phyloP scores from a whole-genome alignment of 192 early-diverging fungal species.

The Coemansia sp. region DNA sequence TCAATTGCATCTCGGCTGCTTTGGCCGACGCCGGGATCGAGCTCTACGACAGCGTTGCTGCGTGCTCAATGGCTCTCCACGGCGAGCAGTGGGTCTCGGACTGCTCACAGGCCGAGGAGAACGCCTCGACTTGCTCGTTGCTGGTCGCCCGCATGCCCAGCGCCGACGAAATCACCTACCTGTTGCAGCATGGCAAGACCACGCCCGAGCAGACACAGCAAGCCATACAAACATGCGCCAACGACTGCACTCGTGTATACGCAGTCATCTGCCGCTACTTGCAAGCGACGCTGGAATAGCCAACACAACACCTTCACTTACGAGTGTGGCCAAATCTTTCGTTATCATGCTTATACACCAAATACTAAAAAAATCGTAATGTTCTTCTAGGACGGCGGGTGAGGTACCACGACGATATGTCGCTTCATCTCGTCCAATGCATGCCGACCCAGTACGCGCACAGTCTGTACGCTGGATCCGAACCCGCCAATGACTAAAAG shows the following conservation, averaged over 20 bases:
- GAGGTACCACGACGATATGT: conserved; percentile 14
- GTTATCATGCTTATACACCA: background rate
- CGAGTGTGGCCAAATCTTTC: background rate
- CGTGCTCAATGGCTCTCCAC: conserved; percentile 44
- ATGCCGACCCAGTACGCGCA: conserved; percentile 22
- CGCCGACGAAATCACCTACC: conserved; percentile 47
- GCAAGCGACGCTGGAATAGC: conserved; percentile 27
- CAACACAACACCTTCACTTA: background rate
- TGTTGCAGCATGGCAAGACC: conserved; percentile 52
- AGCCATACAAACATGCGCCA: conserved; percentile 37
- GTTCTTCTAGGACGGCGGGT: conserved; percentile 19
- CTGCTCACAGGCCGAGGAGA: conserved; percentile 46
- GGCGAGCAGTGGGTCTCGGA: conserved; percentile 38
- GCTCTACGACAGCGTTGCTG: conserved; percentile 52
- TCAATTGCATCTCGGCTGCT: conserved; percentile 56
- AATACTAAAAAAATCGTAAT: background rate
- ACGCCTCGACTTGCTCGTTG: conserved; percentile 24
- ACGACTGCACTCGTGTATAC: conserved; percentile 41
- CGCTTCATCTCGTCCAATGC: conserved; percentile 23
- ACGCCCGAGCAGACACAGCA: conserved; percentile 36
- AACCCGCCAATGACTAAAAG: conserved; percentile 40
- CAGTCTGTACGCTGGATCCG: conserved; percentile 10
- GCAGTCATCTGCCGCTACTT: conserved; percentile 49
- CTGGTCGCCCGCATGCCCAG: conserved; percentile 50
- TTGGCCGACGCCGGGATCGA: conserved; percentile 56